Conservation (phyloP, 2,329 filamentous ascomycete species). For the Berkeleyomyces rouxiae region DNA sequence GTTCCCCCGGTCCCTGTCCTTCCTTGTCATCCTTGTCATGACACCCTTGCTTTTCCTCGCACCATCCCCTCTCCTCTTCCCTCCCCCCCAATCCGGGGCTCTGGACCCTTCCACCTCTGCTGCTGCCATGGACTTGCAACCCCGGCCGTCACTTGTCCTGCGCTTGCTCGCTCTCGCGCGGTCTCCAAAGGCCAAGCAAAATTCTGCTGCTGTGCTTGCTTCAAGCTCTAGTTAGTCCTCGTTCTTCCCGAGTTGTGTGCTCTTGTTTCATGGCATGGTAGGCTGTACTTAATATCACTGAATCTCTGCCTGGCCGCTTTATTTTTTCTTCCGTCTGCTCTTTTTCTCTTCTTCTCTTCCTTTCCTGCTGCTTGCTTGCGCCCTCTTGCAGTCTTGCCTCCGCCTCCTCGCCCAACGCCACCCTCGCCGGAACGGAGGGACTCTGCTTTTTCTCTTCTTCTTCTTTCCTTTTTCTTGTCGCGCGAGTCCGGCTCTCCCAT, state of each 20-base stretch:
- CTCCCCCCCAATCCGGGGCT: background rate
- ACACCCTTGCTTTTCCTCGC: background rate
- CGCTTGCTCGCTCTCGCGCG: background rate
- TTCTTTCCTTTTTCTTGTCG: conserved; percentile 2
- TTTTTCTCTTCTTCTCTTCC: conserved; percentile 6
- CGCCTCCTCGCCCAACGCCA: background rate
- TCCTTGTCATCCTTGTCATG: background rate
- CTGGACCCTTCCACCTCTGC: background rate
- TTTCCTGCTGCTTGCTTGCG: conserved; percentile 5
- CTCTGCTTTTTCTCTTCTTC: conserved; percentile 3
- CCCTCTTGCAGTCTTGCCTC: conserved; percentile 6
- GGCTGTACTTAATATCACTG: background rate
- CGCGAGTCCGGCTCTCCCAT: background rate
- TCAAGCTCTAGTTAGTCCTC: background rate
- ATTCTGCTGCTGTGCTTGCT: background rate
- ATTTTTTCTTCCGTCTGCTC: background rate
- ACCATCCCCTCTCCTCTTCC: background rate
- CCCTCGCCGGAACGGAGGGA: background rate
- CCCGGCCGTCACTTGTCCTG: background rate
- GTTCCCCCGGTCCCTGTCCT: background rate
- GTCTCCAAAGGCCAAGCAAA: background rate
- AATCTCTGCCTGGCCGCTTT: background rate
- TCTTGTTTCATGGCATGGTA: background rate
- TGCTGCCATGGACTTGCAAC: background rate
- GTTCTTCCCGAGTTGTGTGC: background rate